phyloP scores from a whole-genome alignment of 257 asterid species.

The Solanum corneliomulleri region DNA sequence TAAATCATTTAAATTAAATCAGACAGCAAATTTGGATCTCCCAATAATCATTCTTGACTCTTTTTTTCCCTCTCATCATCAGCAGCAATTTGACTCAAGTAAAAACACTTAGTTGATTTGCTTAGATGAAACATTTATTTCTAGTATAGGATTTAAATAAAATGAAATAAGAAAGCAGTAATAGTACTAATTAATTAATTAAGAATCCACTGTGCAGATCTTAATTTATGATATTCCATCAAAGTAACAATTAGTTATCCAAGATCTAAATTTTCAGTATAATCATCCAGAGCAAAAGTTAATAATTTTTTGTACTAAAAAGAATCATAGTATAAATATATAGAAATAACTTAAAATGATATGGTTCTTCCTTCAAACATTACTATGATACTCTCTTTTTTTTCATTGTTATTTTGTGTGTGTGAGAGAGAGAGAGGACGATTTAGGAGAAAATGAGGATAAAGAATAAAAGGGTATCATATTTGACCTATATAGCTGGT shows the following conservation, averaged over 20 bases:
- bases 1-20: no score
- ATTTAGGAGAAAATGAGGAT: no score
- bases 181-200: no score
- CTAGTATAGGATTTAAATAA: not conserved
- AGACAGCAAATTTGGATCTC: not conserved
- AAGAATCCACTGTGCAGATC: not conserved
- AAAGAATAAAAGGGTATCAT: no score
- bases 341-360: not conserved
- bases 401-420: no score
- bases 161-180: not conserved
- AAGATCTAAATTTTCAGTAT: not conserved
- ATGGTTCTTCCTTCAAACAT: no score
- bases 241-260: no score
- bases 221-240: no score
- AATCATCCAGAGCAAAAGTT: not conserved
- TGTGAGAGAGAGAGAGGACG: no score
- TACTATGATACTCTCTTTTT: no score
- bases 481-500: no score
- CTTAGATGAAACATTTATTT: no score
- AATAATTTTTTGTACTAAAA: not conserved
- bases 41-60: not conserved
- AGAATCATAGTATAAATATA: not conserved
- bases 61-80: not conserved
- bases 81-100: not conserved
- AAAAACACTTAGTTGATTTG: not conserved